Evolutionary conservation across 441 rosid genomes (phyloP).

Genomic region (Eruca vesicaria): DNA sequence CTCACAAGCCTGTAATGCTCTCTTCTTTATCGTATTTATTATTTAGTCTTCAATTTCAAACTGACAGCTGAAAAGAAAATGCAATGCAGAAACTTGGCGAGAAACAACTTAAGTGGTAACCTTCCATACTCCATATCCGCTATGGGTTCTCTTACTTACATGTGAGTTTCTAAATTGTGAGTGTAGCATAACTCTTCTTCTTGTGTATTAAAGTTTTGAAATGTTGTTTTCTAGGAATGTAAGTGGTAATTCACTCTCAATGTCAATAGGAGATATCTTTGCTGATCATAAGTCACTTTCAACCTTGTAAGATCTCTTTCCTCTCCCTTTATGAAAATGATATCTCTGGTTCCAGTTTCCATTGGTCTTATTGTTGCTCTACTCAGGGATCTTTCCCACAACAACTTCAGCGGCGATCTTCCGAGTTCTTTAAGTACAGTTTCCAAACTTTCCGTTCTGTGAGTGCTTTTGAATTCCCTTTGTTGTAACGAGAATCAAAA

Average conservation of each 20-base stretch:
- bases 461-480: slow-evolving; percentile 42
- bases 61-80: slow-evolving; percentile 16
- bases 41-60: neutral
- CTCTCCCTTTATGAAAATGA: neutral
- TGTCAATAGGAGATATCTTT: slow-evolving; percentile 69
- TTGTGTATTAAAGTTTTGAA: slow-evolving; percentile 1
- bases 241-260: slow-evolving; percentile 74
- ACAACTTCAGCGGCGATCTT: slow-evolving; percentile 87
- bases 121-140: slow-evolving; percentile 85
- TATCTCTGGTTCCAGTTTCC: neutral
- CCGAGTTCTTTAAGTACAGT: slow-evolving; percentile 70
- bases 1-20: slow-evolving; percentile 82
- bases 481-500: neutral
- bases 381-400: slow-evolving; percentile 85
- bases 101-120: slow-evolving; percentile 77
- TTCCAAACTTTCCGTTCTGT: slow-evolving; percentile 74
- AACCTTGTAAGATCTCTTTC: slow-evolving; percentile 61
- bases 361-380: slow-evolving; percentile 2
- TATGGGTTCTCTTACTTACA: slow-evolving; percentile 66
- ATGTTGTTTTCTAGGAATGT: slow-evolving; percentile 57
- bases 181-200: neutral
- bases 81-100: slow-evolving; percentile 77
- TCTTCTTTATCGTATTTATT: slow-evolving; percentile 2
- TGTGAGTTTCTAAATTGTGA: slow-evolving; percentile 57
- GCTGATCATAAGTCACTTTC: slow-evolving; percentile 49